Conservation (phyloP, 176 grass and related monocot genomes). For the Zoysia pacifica region DNA sequence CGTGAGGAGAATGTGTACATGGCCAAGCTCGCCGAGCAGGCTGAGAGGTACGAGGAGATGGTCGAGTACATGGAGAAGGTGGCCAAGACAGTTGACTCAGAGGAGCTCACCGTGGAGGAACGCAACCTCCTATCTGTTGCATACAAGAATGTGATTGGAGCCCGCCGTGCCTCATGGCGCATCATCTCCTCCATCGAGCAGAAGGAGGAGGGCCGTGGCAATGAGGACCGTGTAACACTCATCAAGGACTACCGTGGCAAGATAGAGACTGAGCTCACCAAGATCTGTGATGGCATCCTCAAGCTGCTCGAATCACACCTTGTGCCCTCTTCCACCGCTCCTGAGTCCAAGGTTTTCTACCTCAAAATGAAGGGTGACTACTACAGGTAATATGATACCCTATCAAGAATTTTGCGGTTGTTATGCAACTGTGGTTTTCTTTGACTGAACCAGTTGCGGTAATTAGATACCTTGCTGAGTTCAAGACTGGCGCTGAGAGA, state of each 20-base stretch:
- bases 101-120: conserved; percentile 83
- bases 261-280: conserved; percentile 78
- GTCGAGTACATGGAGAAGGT: conserved; percentile 95
- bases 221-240: conserved; percentile 64
- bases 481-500: conserved; percentile 73
- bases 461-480: conserved; percentile 86
- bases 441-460: conserved; percentile 35
- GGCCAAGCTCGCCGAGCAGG: conserved; percentile 86
- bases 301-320: conserved; percentile 78
- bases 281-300: conserved; percentile 80
- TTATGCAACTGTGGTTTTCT: background rate
- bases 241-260: conserved; percentile 78
- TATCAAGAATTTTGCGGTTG: background rate
- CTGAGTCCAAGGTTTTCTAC: conserved; percentile 92
- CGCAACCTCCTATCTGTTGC: conserved; percentile 88
- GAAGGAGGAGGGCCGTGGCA: conserved; percentile 84
- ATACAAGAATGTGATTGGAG: conserved; percentile 88
- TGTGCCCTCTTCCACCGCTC: conserved; percentile 65
- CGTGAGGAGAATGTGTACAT: conserved; percentile 89
- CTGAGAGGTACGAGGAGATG: conserved; percentile 94
- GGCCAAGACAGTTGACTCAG: conserved; percentile 60
- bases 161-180: conserved; percentile 78
- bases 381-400: conserved; percentile 60
- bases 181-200: conserved; percentile 89
- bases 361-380: conserved; percentile 98